Evolutionary conservation across 2,329 filamentous ascomycete genomes (phyloP).

Genomic region (Rhinocladiella similis): DNA sequence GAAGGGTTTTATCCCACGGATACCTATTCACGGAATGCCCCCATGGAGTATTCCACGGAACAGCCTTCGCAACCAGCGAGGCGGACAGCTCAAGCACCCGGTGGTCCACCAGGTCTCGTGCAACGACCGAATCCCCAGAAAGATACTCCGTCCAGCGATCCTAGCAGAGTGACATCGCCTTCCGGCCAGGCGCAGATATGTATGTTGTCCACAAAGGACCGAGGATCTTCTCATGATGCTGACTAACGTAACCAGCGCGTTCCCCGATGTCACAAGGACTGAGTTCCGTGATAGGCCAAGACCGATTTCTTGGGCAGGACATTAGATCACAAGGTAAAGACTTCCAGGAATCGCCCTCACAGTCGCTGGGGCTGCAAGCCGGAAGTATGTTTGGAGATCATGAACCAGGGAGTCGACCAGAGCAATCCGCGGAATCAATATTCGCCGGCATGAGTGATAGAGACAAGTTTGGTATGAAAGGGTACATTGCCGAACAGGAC

Average conservation of each 20-base stretch:
- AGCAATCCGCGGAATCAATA: slow-evolving; percentile 39
- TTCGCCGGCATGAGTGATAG: slow-evolving; percentile 34
- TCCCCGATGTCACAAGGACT: slow-evolving; percentile 45
- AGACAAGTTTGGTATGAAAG: slow-evolving; percentile 61
- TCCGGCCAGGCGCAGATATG: slow-evolving; percentile 25
- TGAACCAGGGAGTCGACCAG: slow-evolving; percentile 31
- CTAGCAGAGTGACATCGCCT: slow-evolving; percentile 28
- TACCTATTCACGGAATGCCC: slow-evolving; percentile 27
- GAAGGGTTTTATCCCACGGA: slow-evolving; percentile 26
- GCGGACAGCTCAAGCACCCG: slow-evolving; percentile 20
- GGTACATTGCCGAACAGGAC: slow-evolving; percentile 53
- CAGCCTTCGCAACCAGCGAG: slow-evolving; percentile 16
- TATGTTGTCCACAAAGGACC: slow-evolving; percentile 1
- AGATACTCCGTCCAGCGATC: slow-evolving; percentile 21
- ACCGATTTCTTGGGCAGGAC: slow-evolving; percentile 32
- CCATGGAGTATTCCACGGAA: slow-evolving; percentile 24
- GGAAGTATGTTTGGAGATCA: slow-evolving; percentile 36
- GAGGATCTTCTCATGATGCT: not conserved
- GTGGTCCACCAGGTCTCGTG: slow-evolving; percentile 25
- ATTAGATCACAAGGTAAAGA: slow-evolving; percentile 31
- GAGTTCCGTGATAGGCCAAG: slow-evolving; percentile 44
- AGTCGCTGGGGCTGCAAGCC: slow-evolving; percentile 27
- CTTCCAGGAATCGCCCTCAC: slow-evolving; percentile 37
- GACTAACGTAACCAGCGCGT: slow-evolving; percentile 30
- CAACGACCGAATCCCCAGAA: slow-evolving; percentile 22